These are phyloP conservation scores for Mycena galericulata DNA, from an alignment of 768 basidiomycete genomes.

Conservation along the genomic window DNA sequence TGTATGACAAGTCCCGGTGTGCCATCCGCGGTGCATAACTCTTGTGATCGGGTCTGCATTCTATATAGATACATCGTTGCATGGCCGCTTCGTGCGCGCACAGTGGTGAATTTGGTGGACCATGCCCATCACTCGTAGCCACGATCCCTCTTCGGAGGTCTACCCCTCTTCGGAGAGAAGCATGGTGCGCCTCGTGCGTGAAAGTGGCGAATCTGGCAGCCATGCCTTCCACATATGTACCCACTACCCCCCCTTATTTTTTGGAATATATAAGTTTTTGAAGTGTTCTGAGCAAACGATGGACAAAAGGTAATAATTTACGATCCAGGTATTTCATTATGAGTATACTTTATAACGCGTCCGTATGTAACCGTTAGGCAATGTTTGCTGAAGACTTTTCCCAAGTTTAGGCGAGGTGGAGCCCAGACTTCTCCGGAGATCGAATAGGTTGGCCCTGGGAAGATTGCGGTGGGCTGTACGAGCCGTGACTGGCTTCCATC, in stretches of 20 bases:
- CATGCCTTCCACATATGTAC: not conserved
- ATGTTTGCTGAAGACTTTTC: not conserved
- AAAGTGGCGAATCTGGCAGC: not conserved
- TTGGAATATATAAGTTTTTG: not conserved
- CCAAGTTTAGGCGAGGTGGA: not conserved
- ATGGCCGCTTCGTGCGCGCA: not conserved
- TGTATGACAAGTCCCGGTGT: no score
- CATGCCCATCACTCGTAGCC: slow-evolving; percentile 1
- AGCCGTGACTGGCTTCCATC: not conserved
- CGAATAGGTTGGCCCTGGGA: not conserved
- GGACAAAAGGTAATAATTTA: no score
- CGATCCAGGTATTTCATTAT: no score
- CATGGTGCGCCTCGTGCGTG: not conserved
- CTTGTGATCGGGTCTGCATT: not conserved
- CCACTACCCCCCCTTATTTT: no score
- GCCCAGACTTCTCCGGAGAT: not conserved
- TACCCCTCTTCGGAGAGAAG: not conserved
- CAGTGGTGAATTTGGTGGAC: not conserved
- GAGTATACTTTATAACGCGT: no score
- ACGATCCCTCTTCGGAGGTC: not conserved
- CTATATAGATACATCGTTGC: not conserved
- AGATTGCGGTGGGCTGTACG: not conserved
- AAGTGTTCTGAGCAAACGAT: no score
- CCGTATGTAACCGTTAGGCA: no score
- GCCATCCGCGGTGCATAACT: not conserved